These are phyloP conservation scores for Apiotrichum montevideense DNA, from an alignment of 1,284 basidiomycete species.

Conservation along the genomic window DNA sequence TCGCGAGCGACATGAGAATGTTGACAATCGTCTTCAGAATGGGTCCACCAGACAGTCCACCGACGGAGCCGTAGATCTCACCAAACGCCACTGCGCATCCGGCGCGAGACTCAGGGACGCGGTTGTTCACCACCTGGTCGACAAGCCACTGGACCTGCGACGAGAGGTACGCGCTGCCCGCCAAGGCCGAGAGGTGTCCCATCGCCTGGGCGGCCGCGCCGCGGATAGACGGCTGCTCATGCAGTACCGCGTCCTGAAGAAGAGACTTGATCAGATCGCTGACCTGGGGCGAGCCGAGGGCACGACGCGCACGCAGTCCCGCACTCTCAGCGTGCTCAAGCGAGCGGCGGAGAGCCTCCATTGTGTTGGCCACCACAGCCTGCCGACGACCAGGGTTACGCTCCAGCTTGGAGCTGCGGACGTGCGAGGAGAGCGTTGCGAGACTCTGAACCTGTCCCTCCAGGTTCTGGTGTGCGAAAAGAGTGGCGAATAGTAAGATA, in stretches of 20 bases:
- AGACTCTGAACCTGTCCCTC: constrained; percentile 62
- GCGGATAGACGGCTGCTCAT: constrained; percentile 71
- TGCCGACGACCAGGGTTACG: constrained; percentile 83
- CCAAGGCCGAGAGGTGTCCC: constrained; percentile 77
- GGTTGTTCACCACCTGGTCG: constrained; percentile 93
- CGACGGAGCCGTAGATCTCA: constrained; percentile 87
- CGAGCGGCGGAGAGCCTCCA: constrained; percentile 71
- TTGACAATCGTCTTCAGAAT: constrained; percentile 94
- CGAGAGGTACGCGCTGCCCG: constrained; percentile 78
- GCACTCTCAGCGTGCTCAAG: constrained; percentile 57
- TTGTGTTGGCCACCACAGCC: constrained; percentile 76
- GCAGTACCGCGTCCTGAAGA: constrained; percentile 73
- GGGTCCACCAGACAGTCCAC: constrained; percentile 86
- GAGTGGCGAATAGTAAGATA: constrained; percentile 72
- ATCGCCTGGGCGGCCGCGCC: constrained; percentile 81
- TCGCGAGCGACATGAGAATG: constrained; percentile 88
- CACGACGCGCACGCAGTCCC: constrained; percentile 58
- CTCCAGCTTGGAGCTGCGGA: constrained; percentile 73
- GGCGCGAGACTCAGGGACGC: constrained; percentile 85
- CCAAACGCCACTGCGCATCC: constrained; percentile 92
- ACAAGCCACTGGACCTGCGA: constrained; percentile 86
- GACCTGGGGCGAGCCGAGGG: constrained; percentile 63
- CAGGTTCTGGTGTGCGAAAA: constrained; percentile 74
- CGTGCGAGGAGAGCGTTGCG: constrained; percentile 57
- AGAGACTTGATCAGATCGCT: constrained; percentile 65